A percentile compares a stretch with the other conserved stretches of the same genome.
These are phyloP conservation scores for Ensete ventricosum DNA, from an alignment of 176 grass and related monocot species.

Conservation along the genomic window DNA sequence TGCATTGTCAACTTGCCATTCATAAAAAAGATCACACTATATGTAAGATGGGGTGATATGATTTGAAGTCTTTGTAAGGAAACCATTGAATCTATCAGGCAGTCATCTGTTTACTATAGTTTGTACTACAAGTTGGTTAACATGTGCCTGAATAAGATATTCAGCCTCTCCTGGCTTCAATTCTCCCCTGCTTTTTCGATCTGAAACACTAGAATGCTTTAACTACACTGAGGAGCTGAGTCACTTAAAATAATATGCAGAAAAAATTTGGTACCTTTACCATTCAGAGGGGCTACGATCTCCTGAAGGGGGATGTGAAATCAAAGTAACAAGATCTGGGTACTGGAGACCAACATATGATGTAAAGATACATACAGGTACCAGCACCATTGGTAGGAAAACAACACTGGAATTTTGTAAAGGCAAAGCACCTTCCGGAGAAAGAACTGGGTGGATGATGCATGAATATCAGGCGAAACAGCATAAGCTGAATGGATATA, in stretches of 20 bases:
- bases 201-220: neutral
- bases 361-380: constrained; percentile 28
- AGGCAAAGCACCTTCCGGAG: constrained; percentile 28
- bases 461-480: constrained; percentile 36
- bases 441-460: constrained; percentile 47
- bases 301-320: constrained; percentile 1
- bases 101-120: no score
- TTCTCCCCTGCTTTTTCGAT: neutral
- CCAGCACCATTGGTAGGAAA: constrained; percentile 28
- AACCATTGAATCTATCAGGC: no score
- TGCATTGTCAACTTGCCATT: neutral
- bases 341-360: constrained; percentile 26
- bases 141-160: neutral
- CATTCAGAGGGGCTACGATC: constrained; percentile 8
- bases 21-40: no score
- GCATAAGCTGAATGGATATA: constrained; percentile 17
- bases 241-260: constrained; percentile 22
- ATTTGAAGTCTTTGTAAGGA: no score
- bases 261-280: constrained; percentile 28
- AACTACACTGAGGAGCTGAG: constrained; percentile 8
- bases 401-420: constrained; percentile 31
- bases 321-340: constrained; percentile 30
- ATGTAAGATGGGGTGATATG: no score
- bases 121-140: no score
- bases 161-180: neutral